phyloP scores from a whole-genome alignment of 129 eudicot genomes.

The Glebionis coronaria region DNA sequence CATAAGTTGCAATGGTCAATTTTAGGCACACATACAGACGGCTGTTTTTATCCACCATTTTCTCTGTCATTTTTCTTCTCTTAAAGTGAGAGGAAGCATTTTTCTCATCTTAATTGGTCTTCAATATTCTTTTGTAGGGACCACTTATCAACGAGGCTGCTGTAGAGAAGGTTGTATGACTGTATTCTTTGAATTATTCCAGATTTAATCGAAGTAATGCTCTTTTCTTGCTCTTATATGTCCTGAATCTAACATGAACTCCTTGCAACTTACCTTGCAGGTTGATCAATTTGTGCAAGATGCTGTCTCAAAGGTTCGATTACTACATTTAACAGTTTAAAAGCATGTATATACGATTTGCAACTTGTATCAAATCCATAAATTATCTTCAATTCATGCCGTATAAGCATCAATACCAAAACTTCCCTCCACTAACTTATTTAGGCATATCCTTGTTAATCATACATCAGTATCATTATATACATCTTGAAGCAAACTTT shows the following conservation, averaged over 20 bases:
- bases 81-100: neutral
- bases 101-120: constrained; percentile 1
- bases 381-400: neutral
- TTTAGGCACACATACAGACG: too few relatives aligned
- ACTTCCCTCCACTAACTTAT: too few relatives aligned
- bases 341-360: neutral
- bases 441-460: too few relatives aligned
- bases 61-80: too few relatives aligned
- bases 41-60: too few relatives aligned
- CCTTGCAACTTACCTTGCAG: constrained; percentile 34
- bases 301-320: constrained; percentile 80
- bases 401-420: too few relatives aligned
- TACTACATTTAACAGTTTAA: neutral
- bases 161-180: constrained; percentile 57
- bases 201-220: neutral
- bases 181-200: neutral
- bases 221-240: constrained; percentile 6
- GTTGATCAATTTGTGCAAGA: constrained; percentile 79
- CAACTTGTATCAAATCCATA: neutral
- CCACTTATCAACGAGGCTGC: constrained; percentile 96
- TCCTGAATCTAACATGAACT: neutral
- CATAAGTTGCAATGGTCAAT: too few relatives aligned
- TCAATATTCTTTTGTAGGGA: constrained; percentile 54
- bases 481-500: neutral
- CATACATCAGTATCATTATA: neutral